Conservation (phyloP, 352 stramenopile species). For the Phytophthora agathidicida region DNA sequence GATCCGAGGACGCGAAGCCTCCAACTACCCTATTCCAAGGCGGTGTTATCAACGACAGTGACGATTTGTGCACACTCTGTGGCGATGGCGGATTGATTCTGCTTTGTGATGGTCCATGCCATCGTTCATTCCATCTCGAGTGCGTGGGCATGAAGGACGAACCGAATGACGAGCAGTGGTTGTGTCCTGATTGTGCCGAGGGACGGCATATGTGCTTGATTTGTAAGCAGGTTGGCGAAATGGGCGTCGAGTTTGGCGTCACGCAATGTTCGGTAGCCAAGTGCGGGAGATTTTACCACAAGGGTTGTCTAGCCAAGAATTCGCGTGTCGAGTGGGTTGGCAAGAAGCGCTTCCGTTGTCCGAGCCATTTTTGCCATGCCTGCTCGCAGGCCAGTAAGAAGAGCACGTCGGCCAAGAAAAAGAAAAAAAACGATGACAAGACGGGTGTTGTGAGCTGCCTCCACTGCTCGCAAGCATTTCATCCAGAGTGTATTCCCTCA, state of each 20-base stretch:
- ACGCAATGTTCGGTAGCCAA: slow-evolving; percentile 91
- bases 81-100: slow-evolving; percentile 92
- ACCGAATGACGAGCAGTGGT: slow-evolving; percentile 87
- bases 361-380: slow-evolving; percentile 89
- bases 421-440: slow-evolving; percentile 40
- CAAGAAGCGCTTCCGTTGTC: slow-evolving; percentile 90
- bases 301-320: slow-evolving; percentile 80
- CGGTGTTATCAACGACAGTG: slow-evolving; percentile 82
- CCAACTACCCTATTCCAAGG: slow-evolving; percentile 45
- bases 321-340: slow-evolving; percentile 86
- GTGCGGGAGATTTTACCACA: slow-evolving; percentile 94
- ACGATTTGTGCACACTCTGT: slow-evolving; percentile 92
- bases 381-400: slow-evolving; percentile 48
- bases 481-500: slow-evolving; percentile 80
- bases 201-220: slow-evolving; percentile 93
- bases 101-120: slow-evolving; percentile 92
- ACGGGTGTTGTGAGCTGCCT: slow-evolving; percentile 78
- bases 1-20: slow-evolving; percentile 4
- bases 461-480: slow-evolving; percentile 86
- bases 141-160: slow-evolving; percentile 90
- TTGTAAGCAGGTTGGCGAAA: slow-evolving; percentile 91
- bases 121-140: slow-evolving; percentile 93
- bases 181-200: slow-evolving; percentile 89
- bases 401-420: slow-evolving; percentile 38
- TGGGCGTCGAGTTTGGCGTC: slow-evolving; percentile 90